Percentiles rank a stretch among this genome's conserved stretches.
Conservation (phyloP, 257 asterid genomes). For the Rehmannia glutinosa region DNA sequence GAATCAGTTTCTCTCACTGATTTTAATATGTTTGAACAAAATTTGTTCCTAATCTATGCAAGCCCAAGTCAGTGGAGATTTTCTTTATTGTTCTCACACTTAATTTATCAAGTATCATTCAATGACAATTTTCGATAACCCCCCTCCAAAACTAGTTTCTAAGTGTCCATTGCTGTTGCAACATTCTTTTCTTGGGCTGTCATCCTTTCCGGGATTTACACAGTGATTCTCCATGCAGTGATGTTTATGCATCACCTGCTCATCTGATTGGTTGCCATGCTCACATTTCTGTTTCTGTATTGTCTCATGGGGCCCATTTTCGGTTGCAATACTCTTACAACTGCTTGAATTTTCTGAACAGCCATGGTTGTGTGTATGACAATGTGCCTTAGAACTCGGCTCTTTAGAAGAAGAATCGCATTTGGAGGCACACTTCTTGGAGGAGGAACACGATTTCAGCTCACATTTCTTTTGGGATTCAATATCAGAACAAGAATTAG, state of each 20-base stretch:
- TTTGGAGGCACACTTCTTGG: slow-evolving; percentile 15
- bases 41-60: not conserved
- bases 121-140: slow-evolving; percentile 45
- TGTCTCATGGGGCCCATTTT: not conserved
- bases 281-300: not conserved
- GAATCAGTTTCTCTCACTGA: not conserved
- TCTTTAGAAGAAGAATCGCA: slow-evolving; percentile 6
- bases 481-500: too few relatives aligned
- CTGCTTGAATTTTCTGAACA: not conserved
- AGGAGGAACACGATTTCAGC: too few relatives aligned
- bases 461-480: too few relatives aligned
- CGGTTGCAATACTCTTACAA: not conserved
- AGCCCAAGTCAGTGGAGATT: not conserved
- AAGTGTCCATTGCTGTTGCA: slow-evolving; percentile 25
- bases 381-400: slow-evolving; percentile 4
- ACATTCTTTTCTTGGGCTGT: slow-evolving; percentile 34
- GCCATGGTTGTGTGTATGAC: slow-evolving; percentile 1
- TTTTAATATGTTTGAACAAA: not conserved
- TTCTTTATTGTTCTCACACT: not conserved
- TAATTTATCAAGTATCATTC: too few relatives aligned
- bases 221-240: not conserved
- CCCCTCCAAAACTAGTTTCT: slow-evolving; percentile 25
- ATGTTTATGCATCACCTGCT: not conserved
- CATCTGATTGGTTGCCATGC: not conserved
- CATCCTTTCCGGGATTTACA: too few relatives aligned